Conservation (phyloP, 2,329 filamentous ascomycete species). For the Lachnum nothofagi region DNA sequence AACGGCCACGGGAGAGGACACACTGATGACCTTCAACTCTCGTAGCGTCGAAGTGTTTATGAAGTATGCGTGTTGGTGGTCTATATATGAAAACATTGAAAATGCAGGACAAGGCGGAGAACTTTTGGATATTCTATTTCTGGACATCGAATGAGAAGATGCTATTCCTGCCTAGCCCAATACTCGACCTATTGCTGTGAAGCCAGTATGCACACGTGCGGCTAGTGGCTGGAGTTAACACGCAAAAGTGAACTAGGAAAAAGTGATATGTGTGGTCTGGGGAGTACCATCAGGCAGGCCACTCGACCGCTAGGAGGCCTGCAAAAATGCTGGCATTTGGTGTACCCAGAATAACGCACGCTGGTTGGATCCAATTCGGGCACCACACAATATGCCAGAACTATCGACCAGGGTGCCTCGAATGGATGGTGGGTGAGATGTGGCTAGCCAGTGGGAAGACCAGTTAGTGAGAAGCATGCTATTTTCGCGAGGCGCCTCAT, state of each 20-base stretch:
- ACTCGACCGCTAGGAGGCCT: not conserved
- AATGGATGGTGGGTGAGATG: slow-evolving; percentile 14
- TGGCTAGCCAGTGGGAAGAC: slow-evolving; percentile 23
- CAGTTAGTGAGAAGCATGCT: slow-evolving; percentile 17
- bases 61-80: slow-evolving; percentile 20
- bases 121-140: slow-evolving; percentile 42
- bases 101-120: slow-evolving; percentile 24
- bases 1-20: slow-evolving; percentile 21
- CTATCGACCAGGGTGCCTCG: slow-evolving; percentile 17
- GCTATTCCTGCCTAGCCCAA: slow-evolving; percentile 38
- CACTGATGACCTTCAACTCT: slow-evolving; percentile 27
- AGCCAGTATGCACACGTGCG: slow-evolving; percentile 29
- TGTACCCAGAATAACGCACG: not conserved
- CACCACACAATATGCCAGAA: slow-evolving; percentile 16
- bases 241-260: slow-evolving; percentile 11
- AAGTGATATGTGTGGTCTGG: slow-evolving; percentile 1
- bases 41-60: slow-evolving; percentile 17
- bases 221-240: slow-evolving; percentile 23
- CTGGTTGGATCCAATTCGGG: slow-evolving; percentile 11
- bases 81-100: slow-evolving; percentile 29
- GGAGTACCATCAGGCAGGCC: not conserved
- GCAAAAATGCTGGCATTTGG: not conserved
- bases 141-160: slow-evolving; percentile 31
- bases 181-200: slow-evolving; percentile 27
- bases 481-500: slow-evolving; percentile 34